Evolutionary conservation across 805 yeast genomes (phyloP), one percentile per base, ranked within the genome.

Genomic region (Groenewaldozyma tartarivorans): DNA sequence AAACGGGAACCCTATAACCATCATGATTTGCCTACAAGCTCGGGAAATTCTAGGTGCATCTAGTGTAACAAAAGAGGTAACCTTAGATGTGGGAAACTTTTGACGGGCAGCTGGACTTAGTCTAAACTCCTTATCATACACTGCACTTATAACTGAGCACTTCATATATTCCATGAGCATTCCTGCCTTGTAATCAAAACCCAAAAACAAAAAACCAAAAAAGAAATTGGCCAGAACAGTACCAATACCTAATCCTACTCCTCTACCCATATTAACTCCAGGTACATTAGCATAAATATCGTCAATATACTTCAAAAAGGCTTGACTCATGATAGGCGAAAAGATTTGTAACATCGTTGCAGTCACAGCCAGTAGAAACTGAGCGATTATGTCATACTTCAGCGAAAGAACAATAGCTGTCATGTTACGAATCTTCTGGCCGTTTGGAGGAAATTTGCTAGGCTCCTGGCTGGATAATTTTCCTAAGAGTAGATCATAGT

Each of bases 1-100:
- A 4, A 79, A 62, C 0, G 85, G 83, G 51, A 81, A 72, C 5
- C 74, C 62, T 46, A 78, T 56, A 16, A 77, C 54, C 50, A 77
- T 72, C 2, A 81, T 80, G 52, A 77, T 76, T 41, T 75, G 77
- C 2, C 75, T 74, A 5, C 75, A 57, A 4, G 86, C 85, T 48
- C 81, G 67, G 57, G 81, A 90, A 26, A 82, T 68, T 58, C 87
- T 71, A 4, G 86, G 69, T 34, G 80, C 60, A 56, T 82, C 94
- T 2, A 86, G 73, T 47, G 87, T 81, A 53, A 80, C 70, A 53
- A 81, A 62, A 4, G 84, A 74, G 20, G 87, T 80, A 39, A 82
- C 71, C 44, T 71, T 73, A 20, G 85, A 77, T 18, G 72, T 67
- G 1, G 88, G 76, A 52, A 61, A 80, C 39, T 69, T 64, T 44